A percentile compares a stretch with the other conserved stretches of the same genome.
Evolutionary conservation across 805 yeast species (phyloP).

Genomic region (Wickerhamomyces chaumierensis): DNA sequence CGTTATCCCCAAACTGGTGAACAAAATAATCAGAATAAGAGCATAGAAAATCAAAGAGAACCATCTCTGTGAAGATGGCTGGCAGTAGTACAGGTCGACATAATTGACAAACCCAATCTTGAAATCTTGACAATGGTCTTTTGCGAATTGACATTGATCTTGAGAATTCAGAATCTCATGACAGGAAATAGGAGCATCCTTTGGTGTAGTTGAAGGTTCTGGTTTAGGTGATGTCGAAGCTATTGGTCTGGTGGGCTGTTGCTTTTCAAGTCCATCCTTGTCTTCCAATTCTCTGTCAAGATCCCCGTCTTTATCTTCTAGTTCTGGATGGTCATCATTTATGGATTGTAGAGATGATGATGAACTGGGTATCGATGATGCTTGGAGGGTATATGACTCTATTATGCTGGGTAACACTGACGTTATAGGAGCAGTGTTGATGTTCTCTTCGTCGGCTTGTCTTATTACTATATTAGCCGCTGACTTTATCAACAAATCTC

Average conservation of each 20-base stretch:
- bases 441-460: too few relatives aligned
- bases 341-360: background rate
- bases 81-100: constrained; percentile 14
- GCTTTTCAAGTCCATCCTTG: background rate
- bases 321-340: background rate
- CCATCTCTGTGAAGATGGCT: background rate
- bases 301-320: background rate
- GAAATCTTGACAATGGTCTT: constrained; percentile 14
- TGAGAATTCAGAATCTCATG: constrained; percentile 9
- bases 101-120: constrained; percentile 17
- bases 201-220: background rate
- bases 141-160: constrained; percentile 13
- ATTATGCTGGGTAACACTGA: too few relatives aligned
- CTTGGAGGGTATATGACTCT: too few relatives aligned
- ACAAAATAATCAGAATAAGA: constrained; percentile 27
- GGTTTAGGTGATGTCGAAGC: background rate
- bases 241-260: background rate
- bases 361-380: background rate
- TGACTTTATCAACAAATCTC: too few relatives aligned
- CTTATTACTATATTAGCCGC: too few relatives aligned
- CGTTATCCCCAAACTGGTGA: constrained; percentile 62
- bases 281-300: background rate
- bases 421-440: too few relatives aligned
- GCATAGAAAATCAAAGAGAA: constrained; percentile 3
- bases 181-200: constrained; percentile 4